A percentile compares a stretch with the other conserved stretches of the same genome.
Evolutionary conservation across 345 rosid species (phyloP).

Genomic region (Gossypium rotundifolium): DNA sequence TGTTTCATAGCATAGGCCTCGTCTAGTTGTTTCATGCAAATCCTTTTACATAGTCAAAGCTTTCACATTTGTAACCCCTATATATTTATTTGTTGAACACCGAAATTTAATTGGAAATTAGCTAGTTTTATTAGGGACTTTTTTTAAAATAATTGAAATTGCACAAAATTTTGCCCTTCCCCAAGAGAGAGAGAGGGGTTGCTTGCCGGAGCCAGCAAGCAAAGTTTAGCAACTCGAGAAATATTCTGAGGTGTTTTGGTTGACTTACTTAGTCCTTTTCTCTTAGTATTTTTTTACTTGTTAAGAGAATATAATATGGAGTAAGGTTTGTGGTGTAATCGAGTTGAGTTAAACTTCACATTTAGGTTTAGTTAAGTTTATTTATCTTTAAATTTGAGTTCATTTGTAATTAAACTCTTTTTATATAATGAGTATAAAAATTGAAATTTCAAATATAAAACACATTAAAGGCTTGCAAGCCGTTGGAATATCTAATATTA

Average conservation of each 20-base stretch:
- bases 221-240: conserved; percentile 11
- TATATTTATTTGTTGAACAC: not conserved
- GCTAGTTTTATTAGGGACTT: too few species aligned
- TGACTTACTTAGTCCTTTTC: not conserved
- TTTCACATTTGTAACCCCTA: not conserved
- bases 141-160: too few species aligned
- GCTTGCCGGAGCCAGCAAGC: conserved; percentile 3
- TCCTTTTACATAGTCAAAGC: conserved; percentile 6
- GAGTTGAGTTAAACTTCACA: too few species aligned
- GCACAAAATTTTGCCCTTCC: not conserved
- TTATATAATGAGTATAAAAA: too few species aligned
- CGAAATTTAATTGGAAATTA: not conserved
- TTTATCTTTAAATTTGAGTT: too few species aligned
- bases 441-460: too few species aligned
- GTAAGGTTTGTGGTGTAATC: not conserved
- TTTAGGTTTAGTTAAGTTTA: too few species aligned
- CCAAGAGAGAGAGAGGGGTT: not conserved
- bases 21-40: not conserved
- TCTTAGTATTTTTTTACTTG: not conserved
- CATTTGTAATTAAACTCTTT: too few species aligned
- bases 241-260: not conserved
- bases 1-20: not conserved
- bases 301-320: not conserved
- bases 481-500: too few species aligned
- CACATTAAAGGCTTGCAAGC: too few species aligned